These are phyloP conservation scores for Pythium volutum DNA, from an alignment of 352 stramenopile species.

Conservation along the genomic window DNA sequence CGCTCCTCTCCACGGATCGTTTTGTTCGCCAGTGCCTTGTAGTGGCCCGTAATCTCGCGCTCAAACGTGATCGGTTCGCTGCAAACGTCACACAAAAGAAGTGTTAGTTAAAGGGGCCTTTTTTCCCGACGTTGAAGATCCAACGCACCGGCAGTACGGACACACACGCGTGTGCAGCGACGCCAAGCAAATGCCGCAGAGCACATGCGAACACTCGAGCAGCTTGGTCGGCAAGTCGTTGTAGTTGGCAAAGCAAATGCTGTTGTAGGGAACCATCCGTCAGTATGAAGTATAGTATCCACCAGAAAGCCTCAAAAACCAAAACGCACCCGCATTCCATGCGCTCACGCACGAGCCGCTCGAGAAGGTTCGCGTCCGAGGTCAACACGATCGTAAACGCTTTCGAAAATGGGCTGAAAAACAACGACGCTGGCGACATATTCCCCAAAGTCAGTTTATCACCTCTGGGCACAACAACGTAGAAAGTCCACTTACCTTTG, in stretches of 20 bases:
- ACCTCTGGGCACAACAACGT: background rate
- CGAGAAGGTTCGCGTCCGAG: constrained; percentile 7
- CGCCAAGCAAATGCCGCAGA: constrained; percentile 12
- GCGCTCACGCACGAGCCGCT: constrained; percentile 21
- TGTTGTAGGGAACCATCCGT: background rate
- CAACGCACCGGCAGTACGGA: constrained; percentile 25
- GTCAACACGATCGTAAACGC: constrained; percentile 16
- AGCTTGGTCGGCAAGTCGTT: constrained; percentile 8
- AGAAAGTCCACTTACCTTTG: background rate
- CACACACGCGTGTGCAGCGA: constrained; percentile 1
- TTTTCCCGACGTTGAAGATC: background rate
- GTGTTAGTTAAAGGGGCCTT: background rate
- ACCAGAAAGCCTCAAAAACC: background rate
- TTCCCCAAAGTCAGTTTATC: background rate
- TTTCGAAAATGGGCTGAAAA: constrained; percentile 4
- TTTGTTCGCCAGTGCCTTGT: constrained; percentile 12
- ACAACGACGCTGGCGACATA: constrained; percentile 8
- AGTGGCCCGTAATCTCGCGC: constrained; percentile 6
- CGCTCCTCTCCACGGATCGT: constrained; percentile 12
- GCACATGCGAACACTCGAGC: constrained; percentile 20
- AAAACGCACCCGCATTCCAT: constrained; percentile 31
- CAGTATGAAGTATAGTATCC: no score
- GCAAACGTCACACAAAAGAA: background rate
- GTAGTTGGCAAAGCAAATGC: constrained; percentile 21
- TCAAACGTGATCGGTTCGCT: constrained; percentile 13